Evolutionary conservation across 139 green algal genomes (phyloP).

Genomic region (Chlamydomonas eustigma): DNA sequence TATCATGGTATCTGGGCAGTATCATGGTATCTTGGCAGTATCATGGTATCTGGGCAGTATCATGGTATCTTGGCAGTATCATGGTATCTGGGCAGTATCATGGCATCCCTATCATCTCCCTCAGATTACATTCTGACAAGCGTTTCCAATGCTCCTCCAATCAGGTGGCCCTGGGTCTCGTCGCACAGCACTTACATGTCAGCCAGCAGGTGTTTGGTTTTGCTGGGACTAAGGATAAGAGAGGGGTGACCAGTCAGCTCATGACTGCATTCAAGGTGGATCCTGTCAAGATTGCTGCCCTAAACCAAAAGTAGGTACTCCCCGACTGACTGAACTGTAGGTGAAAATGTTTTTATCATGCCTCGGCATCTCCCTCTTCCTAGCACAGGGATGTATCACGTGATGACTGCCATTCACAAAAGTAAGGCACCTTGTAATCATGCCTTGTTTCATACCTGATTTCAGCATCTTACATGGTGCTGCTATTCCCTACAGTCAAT

Average conservation of each 20-base stretch:
- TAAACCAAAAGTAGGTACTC: conserved; percentile 26
- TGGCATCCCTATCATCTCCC: background rate
- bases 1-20: no score
- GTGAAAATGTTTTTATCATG: background rate
- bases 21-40: no score
- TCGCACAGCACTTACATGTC: background rate
- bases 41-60: no score
- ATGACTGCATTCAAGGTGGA: conserved; percentile 70
- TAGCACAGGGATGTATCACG: no score
- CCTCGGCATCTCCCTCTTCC: no score
- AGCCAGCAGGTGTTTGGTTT: conserved; percentile 20
- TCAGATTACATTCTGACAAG: background rate
- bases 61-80: no score
- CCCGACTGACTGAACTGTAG: background rate
- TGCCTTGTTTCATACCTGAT: no score
- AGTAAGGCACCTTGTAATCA: no score
- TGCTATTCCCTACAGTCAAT: no score
- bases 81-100: no score
- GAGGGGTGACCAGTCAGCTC: conserved; percentile 76
- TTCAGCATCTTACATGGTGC: no score
- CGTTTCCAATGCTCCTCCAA: background rate
- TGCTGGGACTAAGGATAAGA: conserved; percentile 94
- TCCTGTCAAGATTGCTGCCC: conserved; percentile 31
- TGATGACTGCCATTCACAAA: no score
- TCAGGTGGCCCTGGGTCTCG: conserved; percentile 4